phyloP scores from a whole-genome alignment of 257 asterid genomes.

The Primulina eburnea region DNA sequence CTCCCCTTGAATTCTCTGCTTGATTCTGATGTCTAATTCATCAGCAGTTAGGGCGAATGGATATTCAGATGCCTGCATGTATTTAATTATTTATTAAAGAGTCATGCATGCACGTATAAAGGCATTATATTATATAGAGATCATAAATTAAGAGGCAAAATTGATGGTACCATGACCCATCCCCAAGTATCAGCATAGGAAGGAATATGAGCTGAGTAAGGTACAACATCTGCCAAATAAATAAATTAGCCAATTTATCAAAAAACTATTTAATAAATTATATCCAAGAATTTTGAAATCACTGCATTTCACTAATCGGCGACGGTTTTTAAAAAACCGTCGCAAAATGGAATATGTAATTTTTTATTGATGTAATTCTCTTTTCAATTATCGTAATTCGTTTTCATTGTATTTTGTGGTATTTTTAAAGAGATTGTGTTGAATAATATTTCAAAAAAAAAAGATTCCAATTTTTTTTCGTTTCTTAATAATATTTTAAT shows the following conservation, averaged over 20 bases:
- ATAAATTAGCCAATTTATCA: too few species aligned
- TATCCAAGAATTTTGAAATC: neutral
- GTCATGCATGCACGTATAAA: neutral
- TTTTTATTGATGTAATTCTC: too few species aligned
- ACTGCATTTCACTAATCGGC: slow-evolving; percentile 24
- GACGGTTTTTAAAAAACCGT: too few species aligned
- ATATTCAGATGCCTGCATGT: neutral
- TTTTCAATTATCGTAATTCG: too few species aligned
- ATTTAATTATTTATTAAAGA: too few species aligned
- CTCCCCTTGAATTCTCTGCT: slow-evolving; percentile 73
- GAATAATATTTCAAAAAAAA: too few species aligned
- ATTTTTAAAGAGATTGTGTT: too few species aligned
- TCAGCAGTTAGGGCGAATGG: neutral
- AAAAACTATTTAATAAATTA: too few species aligned
- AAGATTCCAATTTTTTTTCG: too few species aligned
- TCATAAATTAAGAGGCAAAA: neutral
- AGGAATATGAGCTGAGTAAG: slow-evolving; percentile 91
- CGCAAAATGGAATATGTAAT: too few species aligned
- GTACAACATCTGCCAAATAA: slow-evolving; percentile 75
- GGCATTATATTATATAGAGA: neutral
- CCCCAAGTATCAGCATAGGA: slow-evolving; percentile 99
- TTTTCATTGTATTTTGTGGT: too few species aligned
- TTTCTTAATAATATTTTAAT: too few species aligned
- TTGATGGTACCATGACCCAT: slow-evolving; percentile 81
- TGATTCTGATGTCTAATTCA: slow-evolving; percentile 60